Base-by-base conservation (phyloP, 495 filamentous ascomycete species). In the Neurospora sp. region DNA sequence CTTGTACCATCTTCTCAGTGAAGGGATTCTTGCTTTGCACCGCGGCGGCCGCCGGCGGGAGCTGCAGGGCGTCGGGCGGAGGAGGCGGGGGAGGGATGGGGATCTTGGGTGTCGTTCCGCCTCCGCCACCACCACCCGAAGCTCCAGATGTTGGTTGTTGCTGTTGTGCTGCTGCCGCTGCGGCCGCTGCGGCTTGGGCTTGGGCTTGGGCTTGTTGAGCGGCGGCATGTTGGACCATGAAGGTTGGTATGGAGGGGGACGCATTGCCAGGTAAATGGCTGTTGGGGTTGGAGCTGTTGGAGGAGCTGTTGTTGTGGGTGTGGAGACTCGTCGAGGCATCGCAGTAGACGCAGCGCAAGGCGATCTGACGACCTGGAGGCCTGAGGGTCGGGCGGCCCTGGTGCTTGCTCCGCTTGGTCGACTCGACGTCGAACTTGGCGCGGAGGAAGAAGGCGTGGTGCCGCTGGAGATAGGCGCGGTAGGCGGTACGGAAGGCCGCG, bases 341-440 rank as follows among this genome's bases (percentile, higher is more conserved):
- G 81, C 94, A 97, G 82, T 94, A 91, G 45, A 92, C 89, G 83
- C 94, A 98, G 38, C 90, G 89, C 35, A 98, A 85, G 37, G 91
- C 91, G 71, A 97, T 87, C 81, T 96, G 94, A 44, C 92, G 85
- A 1, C 89, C 87, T 1, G 91, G 89, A 0, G 90, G 88, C 10
- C 85, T 85, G 71, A 93, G 85, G 14, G 90, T 86, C 69, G 89
- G 87, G 37, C 85, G 85, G 5, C 91, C 92, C 70, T 89, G 85
- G 73, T 87, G 87, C 72, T 87, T 85, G 74, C 87, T 88, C 74
- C 82, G 81, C 70, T 85, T 86, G n/a, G 86, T 87, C 37, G 86
- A 85, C 69, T 86, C 85, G 31, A 88, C 86, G 71, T 93, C 92
- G 75, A 93, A 91, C 75, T 89, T 86, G 75, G 83, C 82, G n/a